Evolutionary conservation across 495 filamentous ascomycete species (phyloP).

Genomic region (Podospora anserina): DNA sequence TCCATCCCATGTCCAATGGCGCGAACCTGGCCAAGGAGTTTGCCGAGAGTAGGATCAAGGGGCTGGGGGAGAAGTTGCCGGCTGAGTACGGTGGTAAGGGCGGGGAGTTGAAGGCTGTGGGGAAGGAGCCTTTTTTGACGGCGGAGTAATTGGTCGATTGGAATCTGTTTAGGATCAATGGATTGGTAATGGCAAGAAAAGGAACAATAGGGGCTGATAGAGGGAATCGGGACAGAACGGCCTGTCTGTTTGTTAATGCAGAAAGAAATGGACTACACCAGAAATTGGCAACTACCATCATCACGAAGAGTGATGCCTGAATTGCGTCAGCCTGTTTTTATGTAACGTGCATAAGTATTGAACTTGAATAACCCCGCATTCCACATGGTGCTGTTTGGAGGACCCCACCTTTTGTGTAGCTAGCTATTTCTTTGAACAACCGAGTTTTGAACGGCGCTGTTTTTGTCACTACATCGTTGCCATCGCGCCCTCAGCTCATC

Average conservation of each 20-base stretch:
- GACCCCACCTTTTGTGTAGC: neutral
- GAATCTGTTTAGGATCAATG: neutral
- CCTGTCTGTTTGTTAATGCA: neutral
- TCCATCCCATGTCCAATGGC: constrained; percentile 76
- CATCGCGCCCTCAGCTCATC: too few species aligned
- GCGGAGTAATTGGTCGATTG: constrained; percentile 7
- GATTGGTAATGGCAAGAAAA: neutral
- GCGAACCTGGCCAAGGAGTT: constrained; percentile 64
- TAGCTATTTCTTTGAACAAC: neutral
- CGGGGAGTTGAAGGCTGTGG: constrained; percentile 40
- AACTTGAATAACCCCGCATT: neutral
- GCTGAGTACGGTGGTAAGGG: constrained; percentile 73
- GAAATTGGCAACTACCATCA: neutral
- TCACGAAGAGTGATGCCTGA: constrained; percentile 6
- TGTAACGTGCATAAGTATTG: neutral
- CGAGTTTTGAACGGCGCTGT: too few species aligned
- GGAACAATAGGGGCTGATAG: neutral
- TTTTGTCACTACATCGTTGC: too few species aligned
- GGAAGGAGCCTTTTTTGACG: constrained; percentile 30
- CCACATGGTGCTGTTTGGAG: neutral
- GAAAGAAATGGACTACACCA: neutral
- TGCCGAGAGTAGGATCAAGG: constrained; percentile 40
- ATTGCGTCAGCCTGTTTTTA: constrained; percentile 14
- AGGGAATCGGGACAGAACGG: neutral
- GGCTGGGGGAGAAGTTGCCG: constrained; percentile 58